phyloP scores from a whole-genome alignment of 1,284 basidiomycete genomes.

The Ceratobasidium sp. region DNA sequence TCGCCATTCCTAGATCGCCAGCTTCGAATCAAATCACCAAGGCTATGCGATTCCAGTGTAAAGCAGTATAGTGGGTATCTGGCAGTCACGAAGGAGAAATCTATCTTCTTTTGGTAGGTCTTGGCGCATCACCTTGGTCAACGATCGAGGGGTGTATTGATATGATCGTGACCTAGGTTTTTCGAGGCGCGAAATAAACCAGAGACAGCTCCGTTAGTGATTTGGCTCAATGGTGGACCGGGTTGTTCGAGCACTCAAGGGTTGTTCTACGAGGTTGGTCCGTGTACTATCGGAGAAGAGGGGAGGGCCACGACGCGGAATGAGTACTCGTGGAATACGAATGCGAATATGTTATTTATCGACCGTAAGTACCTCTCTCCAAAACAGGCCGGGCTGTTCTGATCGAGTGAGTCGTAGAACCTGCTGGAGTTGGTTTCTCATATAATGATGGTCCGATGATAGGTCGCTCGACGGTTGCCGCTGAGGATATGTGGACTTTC shows the following conservation, averaged over 20 bases:
- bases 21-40: slow-evolving; percentile 56
- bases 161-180: slow-evolving; percentile 47
- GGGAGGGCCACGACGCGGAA: slow-evolving; percentile 59
- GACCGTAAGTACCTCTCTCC: slow-evolving; percentile 51
- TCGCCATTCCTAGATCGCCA: slow-evolving; percentile 60
- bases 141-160: not conserved
- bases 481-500: slow-evolving; percentile 63
- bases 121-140: slow-evolving; percentile 44
- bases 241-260: slow-evolving; percentile 57
- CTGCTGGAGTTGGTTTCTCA: slow-evolving; percentile 63
- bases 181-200: slow-evolving; percentile 60
- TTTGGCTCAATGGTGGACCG: slow-evolving; percentile 61
- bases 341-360: slow-evolving; percentile 58
- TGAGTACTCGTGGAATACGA: slow-evolving; percentile 61
- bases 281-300: slow-evolving; percentile 60
- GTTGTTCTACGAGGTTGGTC: slow-evolving; percentile 59
- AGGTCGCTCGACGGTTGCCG: slow-evolving; percentile 56
- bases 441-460: slow-evolving; percentile 58
- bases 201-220: slow-evolving; percentile 58
- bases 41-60: slow-evolving; percentile 59
- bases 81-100: slow-evolving; percentile 60
- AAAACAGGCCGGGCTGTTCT: no score
- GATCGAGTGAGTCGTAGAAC: no score
- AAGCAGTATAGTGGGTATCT: slow-evolving; percentile 62
- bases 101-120: slow-evolving; percentile 55